These are phyloP conservation scores for Penicillium capsulatum DNA, from an alignment of 2,329 filamentous ascomycete genomes.

Conservation along the genomic window DNA sequence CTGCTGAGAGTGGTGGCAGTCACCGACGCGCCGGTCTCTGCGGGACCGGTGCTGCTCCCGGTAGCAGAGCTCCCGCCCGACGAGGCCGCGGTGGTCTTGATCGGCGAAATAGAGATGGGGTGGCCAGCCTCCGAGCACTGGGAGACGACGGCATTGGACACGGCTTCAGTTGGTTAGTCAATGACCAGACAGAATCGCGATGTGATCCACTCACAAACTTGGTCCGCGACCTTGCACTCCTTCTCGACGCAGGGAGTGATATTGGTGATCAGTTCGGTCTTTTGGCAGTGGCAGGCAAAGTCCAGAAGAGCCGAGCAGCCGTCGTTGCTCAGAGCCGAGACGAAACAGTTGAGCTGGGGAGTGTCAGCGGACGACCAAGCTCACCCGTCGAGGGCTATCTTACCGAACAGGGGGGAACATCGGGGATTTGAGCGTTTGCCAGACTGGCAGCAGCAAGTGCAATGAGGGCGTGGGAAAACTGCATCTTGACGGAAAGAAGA, in stretches of 20 bases:
- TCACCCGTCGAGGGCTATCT: conserved; percentile 12
- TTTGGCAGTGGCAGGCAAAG: conserved; percentile 50
- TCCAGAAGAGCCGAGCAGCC: conserved; percentile 47
- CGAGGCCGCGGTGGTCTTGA: conserved; percentile 17
- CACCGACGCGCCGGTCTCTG: conserved; percentile 6
- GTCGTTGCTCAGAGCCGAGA: conserved; percentile 39
- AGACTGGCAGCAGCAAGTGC: conserved; percentile 43
- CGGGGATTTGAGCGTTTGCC: conserved; percentile 44
- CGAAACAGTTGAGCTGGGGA: conserved; percentile 46
- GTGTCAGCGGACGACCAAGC: neutral
- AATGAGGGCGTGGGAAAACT: conserved; percentile 30
- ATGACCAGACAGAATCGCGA: neutral
- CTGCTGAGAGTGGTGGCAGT: conserved; percentile 4
- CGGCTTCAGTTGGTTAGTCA: conserved; percentile 21
- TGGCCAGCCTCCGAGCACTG: conserved; percentile 36
- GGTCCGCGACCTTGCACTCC: conserved; percentile 39
- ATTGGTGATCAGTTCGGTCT: conserved; percentile 39
- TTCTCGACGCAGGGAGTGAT: conserved; percentile 48
- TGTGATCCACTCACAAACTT: conserved; percentile 29
- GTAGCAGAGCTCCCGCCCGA: conserved; percentile 1
- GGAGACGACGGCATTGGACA: conserved; percentile 34
- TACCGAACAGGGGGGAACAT: conserved; percentile 48
- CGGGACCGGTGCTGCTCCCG: neutral
- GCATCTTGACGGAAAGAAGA: conserved; percentile 27
- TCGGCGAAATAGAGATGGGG: conserved; percentile 36